Evolutionary conservation across 305 asterid species (phyloP).

Genomic region (Fraxinus sp.): DNA sequence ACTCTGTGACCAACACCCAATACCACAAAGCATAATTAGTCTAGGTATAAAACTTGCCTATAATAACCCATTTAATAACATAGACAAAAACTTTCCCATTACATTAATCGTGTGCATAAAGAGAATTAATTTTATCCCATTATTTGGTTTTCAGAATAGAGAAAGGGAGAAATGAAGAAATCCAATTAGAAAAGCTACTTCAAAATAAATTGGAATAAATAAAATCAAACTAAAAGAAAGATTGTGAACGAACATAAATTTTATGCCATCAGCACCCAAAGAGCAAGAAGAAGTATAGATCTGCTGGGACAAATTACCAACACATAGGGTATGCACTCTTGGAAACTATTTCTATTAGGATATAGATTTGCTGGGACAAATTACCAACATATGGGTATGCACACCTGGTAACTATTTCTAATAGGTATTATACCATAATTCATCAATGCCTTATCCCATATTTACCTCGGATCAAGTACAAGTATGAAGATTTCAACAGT

Average conservation of each 20-base stretch:
- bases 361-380: neutral
- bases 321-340: too few relatives aligned
- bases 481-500: neutral
- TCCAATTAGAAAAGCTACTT: neutral
- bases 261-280: neutral
- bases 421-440: neutral
- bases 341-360: too few relatives aligned
- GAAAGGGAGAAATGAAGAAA: neutral
- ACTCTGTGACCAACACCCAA: neutral
- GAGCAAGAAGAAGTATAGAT: neutral
- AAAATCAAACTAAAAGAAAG: neutral
- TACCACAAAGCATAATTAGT: neutral
- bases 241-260: neutral
- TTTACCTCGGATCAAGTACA: neutral
- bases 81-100: neutral
- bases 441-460: neutral
- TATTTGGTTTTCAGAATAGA: neutral
- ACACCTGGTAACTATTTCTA: too few relatives aligned
- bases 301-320: too few relatives aligned
- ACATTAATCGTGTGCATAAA: neutral
- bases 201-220: neutral
- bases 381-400: too few relatives aligned
- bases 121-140: neutral
- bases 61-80: neutral
- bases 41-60: neutral